Evolutionary conservation across 2,329 filamentous ascomycete genomes (phyloP), one percentile per base, ranked within the genome.

Genomic region (Cercospora zeina): DNA sequence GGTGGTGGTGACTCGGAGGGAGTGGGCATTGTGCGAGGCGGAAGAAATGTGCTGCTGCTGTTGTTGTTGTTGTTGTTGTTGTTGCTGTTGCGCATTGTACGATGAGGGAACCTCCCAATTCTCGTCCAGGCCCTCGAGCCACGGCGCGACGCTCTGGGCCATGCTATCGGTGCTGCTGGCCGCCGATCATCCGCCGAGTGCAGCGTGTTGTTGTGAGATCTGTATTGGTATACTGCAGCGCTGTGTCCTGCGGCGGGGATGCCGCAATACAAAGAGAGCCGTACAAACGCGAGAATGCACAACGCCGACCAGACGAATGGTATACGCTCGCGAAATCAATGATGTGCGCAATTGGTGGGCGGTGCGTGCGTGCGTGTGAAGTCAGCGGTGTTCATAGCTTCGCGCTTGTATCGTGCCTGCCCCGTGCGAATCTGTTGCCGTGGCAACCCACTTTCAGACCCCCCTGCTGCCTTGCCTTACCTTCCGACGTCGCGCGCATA

Each of bases 51-150:
- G 65, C 11, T 47, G 30, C 47, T 27, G 54, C 42, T 58, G 30
- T 21, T 33, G 54, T 54, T 53, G 9, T 57, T 27, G 54, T 39
- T 58, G 30, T 21, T 33, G 54, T 54, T 53, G 9, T 57, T 27
- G 54, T 39, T 58, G 30, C 14, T 33, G 54, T 54, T 53, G 9
- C 34, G 34, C 16, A 31, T 57, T 16, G 33, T 57, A 33, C 1
- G 62, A 59, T 14, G 56, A 59, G 16, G 69, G 68, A 19, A 65
- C 45, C 39, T 71, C 68, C 70, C 70, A 72, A 14, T 61, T 63
- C 31, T 95, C 91, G 1, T 89, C 90, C 42, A 96, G 84, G 60
- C 88, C 90, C 73, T 93, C 89, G 65, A 93, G 81, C 90, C 90
- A 95, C 68, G 89, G 89, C 74, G 89, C 75, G 66, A 77, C 76